A percentile compares a stretch with the other conserved stretches of the same genome.
Evolutionary conservation across 441 rosid species (phyloP).

Genomic region (Sinapis alba): DNA sequence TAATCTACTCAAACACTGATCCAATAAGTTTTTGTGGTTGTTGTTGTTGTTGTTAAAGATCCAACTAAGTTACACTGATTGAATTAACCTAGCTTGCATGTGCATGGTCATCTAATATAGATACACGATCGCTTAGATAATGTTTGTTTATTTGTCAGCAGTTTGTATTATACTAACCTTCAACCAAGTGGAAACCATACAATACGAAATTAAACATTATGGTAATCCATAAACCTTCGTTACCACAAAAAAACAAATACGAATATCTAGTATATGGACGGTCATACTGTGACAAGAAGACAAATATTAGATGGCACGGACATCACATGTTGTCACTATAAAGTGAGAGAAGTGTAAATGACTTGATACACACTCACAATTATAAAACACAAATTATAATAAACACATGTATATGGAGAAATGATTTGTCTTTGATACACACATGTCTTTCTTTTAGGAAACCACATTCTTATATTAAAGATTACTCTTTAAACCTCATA

Average conservation of each 20-base stretch:
- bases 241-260: slow-evolving; percentile 2
- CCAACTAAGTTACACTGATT: background rate
- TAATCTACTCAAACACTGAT: background rate
- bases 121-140: background rate
- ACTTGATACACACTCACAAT: slow-evolving; percentile 26
- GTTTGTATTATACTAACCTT: background rate
- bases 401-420: slow-evolving; percentile 6
- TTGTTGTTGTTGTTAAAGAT: background rate
- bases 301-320: slow-evolving; percentile 16
- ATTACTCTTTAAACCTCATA: background rate
- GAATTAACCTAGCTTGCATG: background rate
- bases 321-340: slow-evolving; percentile 32
- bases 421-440: slow-evolving; percentile 9
- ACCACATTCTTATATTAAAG: slow-evolving; percentile 20
- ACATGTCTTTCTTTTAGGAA: slow-evolving; percentile 31
- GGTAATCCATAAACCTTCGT: background rate
- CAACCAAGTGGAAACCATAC: background rate
- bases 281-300: slow-evolving; percentile 4
- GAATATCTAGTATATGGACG: background rate
- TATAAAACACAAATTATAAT: background rate
- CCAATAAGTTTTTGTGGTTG: background rate
- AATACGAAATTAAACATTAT: background rate
- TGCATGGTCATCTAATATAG: background rate
- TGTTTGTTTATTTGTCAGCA: background rate
- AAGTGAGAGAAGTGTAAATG: slow-evolving; percentile 24